phyloP scores from a whole-genome alignment of 2,329 filamentous ascomycete species.

The Hymenoscyphus infarciens region DNA sequence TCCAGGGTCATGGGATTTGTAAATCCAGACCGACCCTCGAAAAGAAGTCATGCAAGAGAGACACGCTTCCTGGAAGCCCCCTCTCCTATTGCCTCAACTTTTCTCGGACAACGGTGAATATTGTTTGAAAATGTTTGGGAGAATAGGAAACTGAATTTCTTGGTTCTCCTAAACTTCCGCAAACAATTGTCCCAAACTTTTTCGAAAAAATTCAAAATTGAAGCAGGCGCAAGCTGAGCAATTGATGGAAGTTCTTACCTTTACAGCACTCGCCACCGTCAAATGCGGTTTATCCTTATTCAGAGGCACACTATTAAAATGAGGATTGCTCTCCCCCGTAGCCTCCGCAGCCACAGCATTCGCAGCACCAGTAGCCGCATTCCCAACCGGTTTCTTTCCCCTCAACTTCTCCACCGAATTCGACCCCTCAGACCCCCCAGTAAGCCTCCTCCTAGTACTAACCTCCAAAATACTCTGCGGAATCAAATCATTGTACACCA shows the following conservation, averaged over 20 bases:
- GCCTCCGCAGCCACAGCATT: conserved; percentile 19
- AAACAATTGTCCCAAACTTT: neutral
- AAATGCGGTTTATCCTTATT: conserved; percentile 19
- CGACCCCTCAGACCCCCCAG: conserved; percentile 1
- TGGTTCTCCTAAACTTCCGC: no score
- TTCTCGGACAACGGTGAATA: no score
- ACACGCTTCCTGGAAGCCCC: no score
- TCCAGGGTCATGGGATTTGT: no score
- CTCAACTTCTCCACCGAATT: conserved; percentile 3
- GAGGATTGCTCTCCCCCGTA: conserved; percentile 16
- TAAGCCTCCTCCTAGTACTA: conserved; percentile 17
- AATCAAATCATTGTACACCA: conserved; percentile 53
- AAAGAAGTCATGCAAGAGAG: no score
- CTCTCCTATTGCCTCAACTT: no score
- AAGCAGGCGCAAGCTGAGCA: no score
- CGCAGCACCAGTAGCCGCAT: conserved; percentile 13
- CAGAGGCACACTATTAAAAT: conserved; percentile 25
- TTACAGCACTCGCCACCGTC: conserved; percentile 38
- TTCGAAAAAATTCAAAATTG: neutral
- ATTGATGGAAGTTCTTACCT: conserved; percentile 20
- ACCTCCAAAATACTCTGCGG: conserved; percentile 44
- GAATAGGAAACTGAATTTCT: no score
- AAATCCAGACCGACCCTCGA: no score
- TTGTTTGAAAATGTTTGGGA: no score
- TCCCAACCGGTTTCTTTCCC: conserved; percentile 6